Base-by-base conservation (phyloP, 176 grass and related monocot species). In the Chrysopogon serrulatus region DNA sequence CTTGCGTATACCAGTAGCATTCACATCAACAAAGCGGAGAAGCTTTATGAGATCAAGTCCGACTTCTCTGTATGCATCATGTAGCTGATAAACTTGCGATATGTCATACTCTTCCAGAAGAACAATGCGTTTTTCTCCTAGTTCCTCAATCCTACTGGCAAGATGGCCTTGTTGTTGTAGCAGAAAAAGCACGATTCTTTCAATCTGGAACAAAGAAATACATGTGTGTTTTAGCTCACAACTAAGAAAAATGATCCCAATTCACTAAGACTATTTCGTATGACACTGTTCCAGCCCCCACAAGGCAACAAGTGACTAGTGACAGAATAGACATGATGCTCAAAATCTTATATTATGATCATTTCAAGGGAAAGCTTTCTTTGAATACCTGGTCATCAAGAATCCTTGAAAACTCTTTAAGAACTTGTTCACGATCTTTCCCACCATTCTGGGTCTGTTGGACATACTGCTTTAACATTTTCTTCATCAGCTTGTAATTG, bases 401-500 rank as follows among this genome's bases (percentile, higher is more conserved):
- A 87, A 95, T 89, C 54, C 88, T 95, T 66, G 91, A 95, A 71
- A 98, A 98, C 34, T 98, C 96, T 85, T 98, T 95, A 49, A 95
- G 88, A 87, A 98, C 82, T 34, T 86, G 91, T 26, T 87, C 76
- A 42, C 80, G 84, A 86, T 95, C 81, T 92, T 98, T 93, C 66
- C 54, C 87, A 65, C 83, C 91, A 88, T 87, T 42, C 72, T 94
- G 82, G n/a, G 85, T 92, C 69, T 98, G 96, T 15, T 90, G 39
- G 71, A 82, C 85, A 61, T 93, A 98, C 71, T 89, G 93, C 65
- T 92, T 98, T 61, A 98, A 84, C 83, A 91, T 89, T 82, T 98
- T 98, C 89, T 98, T 98, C 96, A 98, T 94, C 74, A 89, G 87
- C 49, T 98, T 98, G 83, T 98, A 98, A 77, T 95, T 90, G 76